Evolutionary conservation across 2,329 filamentous ascomycete species (phyloP), one percentile per base, ranked within the genome.

Genomic region (Pleurostoma richardsiae): DNA sequence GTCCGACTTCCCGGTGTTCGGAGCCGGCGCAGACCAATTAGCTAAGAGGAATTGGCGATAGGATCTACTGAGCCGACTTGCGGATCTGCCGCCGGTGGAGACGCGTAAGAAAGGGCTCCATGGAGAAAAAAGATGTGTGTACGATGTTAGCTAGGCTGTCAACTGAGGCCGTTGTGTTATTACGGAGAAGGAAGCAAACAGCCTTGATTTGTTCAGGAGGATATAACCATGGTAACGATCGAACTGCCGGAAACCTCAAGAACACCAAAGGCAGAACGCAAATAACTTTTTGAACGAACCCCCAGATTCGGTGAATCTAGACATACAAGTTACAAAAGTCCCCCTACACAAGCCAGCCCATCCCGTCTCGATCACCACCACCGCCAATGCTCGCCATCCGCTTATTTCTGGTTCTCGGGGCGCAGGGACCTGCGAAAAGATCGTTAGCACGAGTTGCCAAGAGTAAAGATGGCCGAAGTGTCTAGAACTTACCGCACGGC

Each of bases 341-440:
- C 33, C 33, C 8, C 8, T 19, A 19, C 19, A 19, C 19, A 19
- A 19, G 19, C 19, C 19, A 19, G 19, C 19, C 8, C n/a, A 36
- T n/a, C 33, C 33, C 33, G n/a, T 36, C n/a, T 8, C n/a, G 8
- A n/a, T n/a, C 8, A 8, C n/a, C 33, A 36, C 33, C 33, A n/a
- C n/a, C 33, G 8, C 33, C 8, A 8, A 36, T 8, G n/a, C 8
- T 8, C 33, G 33, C 33, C 33, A 8, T n/a, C n/a, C n/a, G 42
- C 52, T 76, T 85, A 88, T 73, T 88, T 85, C 73, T 87, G 82
- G 80, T 92, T 92, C 80, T 94, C 88, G 58, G 88, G 88, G 66
- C 88, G 87, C 67, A 94, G 86, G 65, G 82, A 77, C 60, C 83
- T 85, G 56, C 28, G 19, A 19, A 19, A 19, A 27, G 8, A 44